Evolutionary conservation across 495 filamentous ascomycete genomes (phyloP), one percentile per base, ranked within the genome.

Genomic region (Tricharina praecox): DNA sequence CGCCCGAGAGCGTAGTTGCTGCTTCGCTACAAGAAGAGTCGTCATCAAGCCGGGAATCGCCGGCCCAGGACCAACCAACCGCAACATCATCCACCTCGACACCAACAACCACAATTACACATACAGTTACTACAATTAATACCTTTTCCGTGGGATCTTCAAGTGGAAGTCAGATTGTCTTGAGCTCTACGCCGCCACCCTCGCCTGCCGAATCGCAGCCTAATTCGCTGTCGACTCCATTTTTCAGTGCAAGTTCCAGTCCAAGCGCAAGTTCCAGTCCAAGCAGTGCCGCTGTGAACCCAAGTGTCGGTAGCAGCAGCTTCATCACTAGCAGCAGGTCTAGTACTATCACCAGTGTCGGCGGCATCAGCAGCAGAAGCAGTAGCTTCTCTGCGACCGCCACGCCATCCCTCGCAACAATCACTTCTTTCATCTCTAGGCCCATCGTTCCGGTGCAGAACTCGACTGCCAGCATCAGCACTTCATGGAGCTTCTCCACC

Each of bases 121-220:
- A 48, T 43, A 46, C 45, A 11, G 36, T 46, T 32, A 23, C 47
- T n/a, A 3, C 51, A 32, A 30, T 53, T 46, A 57, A 21, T 33
- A 25, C 50, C 48, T 21, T 49, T 44, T 49, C 50, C 8, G 15
- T 45, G 15, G 23, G 49, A 45, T 53, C n/a, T n/a, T n/a, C n/a
- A n/a, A 45, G 8, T 34, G 28, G 23, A 18, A 53, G 28, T 37
- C 55, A 47, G 21, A 34, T 53, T 30, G 23, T 58, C 38, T 45
- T 57, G 45, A 57, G 55, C 23, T 57, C 55, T 33, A 58, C 55
- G 18, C 55, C 55, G 23, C 55, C 55, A 20, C 46, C 55, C 19
- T 58, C 55, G 8, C 55, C 55, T 15, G 55, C 24, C 8, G 54
- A 57, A 33, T 54, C 33, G 30, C 52, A 49, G 53, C 33, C 50